Evolutionary conservation across 192 early-diverging fungal genomes (phyloP).

Genomic region (Gigaspora rosea): DNA sequence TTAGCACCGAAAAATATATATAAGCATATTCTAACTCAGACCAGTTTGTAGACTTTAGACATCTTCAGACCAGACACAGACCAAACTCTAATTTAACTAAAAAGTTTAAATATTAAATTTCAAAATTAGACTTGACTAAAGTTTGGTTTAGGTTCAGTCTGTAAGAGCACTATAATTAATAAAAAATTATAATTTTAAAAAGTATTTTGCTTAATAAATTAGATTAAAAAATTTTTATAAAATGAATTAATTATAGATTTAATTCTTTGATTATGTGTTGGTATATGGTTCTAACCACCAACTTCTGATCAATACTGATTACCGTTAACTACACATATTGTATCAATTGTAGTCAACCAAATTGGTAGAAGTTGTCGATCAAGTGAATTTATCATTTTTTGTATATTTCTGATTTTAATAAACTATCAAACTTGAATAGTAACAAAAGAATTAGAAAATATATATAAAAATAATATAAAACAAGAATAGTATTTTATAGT

Average conservation of each 20-base stretch:
- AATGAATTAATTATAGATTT: slow-evolving; percentile 9
- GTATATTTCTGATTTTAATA: slow-evolving; percentile 12
- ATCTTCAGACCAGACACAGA: too few species aligned
- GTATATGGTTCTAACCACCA: background rate
- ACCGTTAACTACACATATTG: slow-evolving; percentile 18
- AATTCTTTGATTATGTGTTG: slow-evolving; percentile 10
- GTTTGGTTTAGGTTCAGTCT: too few species aligned
- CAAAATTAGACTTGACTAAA: too few species aligned
- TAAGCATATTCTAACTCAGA: too few species aligned
- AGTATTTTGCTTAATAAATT: too few species aligned
- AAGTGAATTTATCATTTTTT: background rate
- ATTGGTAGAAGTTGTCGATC: slow-evolving; percentile 14
- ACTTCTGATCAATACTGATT: slow-evolving; percentile 22
- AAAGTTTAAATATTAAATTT: too few species aligned
- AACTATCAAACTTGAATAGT: slow-evolving; percentile 24
- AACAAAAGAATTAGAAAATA: slow-evolving; percentile 26
- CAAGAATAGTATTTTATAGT: slow-evolving; percentile 26
- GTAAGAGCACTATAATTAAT: too few species aligned
- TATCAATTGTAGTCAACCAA: slow-evolving; percentile 12
- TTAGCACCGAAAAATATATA: too few species aligned
- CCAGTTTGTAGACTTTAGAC: too few species aligned
- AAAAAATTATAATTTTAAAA: too few species aligned
- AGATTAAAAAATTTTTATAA: too few species aligned
- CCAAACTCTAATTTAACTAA: too few species aligned
- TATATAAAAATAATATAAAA: slow-evolving; percentile 20